phyloP scores from a whole-genome alignment of 306 rosid genomes.

The Vigna unguiculata region DNA sequence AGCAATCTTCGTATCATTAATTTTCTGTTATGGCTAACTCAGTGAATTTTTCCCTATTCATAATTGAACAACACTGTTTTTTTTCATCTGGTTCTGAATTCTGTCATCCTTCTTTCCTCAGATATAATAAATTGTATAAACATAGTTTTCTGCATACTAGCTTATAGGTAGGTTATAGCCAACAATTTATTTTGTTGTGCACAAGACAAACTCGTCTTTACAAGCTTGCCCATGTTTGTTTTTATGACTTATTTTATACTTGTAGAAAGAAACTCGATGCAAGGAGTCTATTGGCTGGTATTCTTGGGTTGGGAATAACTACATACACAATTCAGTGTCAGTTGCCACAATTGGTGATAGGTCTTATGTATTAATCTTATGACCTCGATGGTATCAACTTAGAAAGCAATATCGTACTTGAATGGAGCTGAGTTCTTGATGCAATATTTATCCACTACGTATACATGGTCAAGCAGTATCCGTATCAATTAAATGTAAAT shows the following conservation, averaged over 20 bases:
- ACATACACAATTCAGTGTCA: background rate
- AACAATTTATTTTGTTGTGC: background rate
- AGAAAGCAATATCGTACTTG: conserved; percentile 6
- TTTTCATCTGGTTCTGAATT: background rate
- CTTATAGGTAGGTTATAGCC: conserved; percentile 8
- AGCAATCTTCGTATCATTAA: background rate
- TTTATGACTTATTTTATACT: background rate
- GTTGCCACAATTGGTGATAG: conserved; percentile 8
- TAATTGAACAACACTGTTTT: background rate
- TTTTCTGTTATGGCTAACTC: background rate
- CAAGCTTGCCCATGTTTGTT: conserved; percentile 1
- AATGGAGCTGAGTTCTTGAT: conserved; percentile 6
- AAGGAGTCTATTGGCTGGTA: background rate
- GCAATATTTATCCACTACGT: conserved; percentile 8
- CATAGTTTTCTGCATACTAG: background rate
- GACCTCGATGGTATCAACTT: conserved; percentile 1
- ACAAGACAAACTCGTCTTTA: background rate
- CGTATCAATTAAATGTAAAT: background rate
- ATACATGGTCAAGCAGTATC: conserved; percentile 12
- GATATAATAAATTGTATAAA: background rate
- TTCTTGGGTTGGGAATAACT: background rate
- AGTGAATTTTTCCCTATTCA: background rate
- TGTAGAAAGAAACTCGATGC: background rate
- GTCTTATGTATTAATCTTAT: conserved; percentile 7
- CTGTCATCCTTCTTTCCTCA: background rate